Percentiles rank a stretch among this genome's conserved stretches.
Conservation (phyloP, 192 early-diverging fungal species). For the Coemansia sp. region DNA sequence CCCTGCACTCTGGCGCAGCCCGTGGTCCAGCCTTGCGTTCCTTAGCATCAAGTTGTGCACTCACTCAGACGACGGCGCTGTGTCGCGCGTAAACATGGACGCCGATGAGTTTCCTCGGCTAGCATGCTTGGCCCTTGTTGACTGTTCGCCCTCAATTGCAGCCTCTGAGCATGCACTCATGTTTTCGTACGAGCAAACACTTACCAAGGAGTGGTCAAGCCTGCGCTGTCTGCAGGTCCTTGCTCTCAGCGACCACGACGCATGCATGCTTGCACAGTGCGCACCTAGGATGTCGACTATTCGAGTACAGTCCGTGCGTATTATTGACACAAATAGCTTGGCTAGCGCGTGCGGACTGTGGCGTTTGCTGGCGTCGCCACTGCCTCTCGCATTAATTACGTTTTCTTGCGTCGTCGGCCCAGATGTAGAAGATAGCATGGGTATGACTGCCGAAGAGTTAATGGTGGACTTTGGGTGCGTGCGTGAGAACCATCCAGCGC, state of each 20-base stretch:
- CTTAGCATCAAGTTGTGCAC: conserved; percentile 13
- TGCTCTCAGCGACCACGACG: conserved; percentile 12
- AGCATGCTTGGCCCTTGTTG: conserved; percentile 6
- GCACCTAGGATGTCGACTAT: conserved; percentile 11
- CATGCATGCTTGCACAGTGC: conserved; percentile 6
- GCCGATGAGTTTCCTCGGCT: conserved; percentile 35
- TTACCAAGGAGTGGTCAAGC: conserved; percentile 28
- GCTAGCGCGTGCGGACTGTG: conserved; percentile 11
- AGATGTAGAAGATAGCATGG: not conserved
- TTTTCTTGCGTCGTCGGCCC: conserved; percentile 1
- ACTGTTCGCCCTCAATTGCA: not conserved
- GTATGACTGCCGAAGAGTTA: not conserved
- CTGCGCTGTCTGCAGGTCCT: conserved; percentile 12
- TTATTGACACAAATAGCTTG: not conserved
- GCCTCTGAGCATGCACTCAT: conserved; percentile 9
- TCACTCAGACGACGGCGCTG: not conserved
- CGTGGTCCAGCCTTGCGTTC: conserved; percentile 4
- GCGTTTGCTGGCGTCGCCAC: conserved; percentile 18
- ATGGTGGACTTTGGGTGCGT: conserved; percentile 6
- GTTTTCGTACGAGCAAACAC: conserved; percentile 21
- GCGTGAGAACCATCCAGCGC: conserved; percentile 14
- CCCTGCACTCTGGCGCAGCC: not conserved
- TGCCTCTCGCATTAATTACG: conserved; percentile 2
- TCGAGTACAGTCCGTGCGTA: conserved; percentile 3
- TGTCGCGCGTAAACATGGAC: conserved; percentile 9